Percentiles rank a stretch among this genome's conserved stretches.
Evolutionary conservation across 495 filamentous ascomycete species (phyloP).

Genomic region (Penicillium dipodomyicola): DNA sequence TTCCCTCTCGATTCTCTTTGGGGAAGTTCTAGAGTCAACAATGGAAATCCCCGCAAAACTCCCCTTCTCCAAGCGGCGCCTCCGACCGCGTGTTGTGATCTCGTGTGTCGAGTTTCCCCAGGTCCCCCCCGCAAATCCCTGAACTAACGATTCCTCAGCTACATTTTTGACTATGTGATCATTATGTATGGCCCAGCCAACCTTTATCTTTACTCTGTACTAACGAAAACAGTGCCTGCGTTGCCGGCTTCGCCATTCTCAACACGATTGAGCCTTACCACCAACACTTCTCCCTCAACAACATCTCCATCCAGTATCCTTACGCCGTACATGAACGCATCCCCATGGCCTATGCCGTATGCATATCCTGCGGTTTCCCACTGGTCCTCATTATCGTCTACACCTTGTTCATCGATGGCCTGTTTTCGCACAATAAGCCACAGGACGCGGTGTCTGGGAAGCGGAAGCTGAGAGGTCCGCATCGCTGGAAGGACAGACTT

Average conservation of each 20-base stretch:
- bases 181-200: slow-evolving; percentile 44
- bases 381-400: slow-evolving; percentile 66
- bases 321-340: slow-evolving; percentile 73
- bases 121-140: background rate
- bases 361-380: slow-evolving; percentile 58
- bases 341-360: slow-evolving; percentile 53
- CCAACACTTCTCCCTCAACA: slow-evolving; percentile 58
- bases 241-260: slow-evolving; percentile 53
- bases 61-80: slow-evolving; percentile 52
- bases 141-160: slow-evolving; percentile 40
- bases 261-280: slow-evolving; percentile 56
- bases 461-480: slow-evolving; percentile 60
- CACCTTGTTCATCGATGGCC: slow-evolving; percentile 68
- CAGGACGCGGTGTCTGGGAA: slow-evolving; percentile 35
- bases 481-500: slow-evolving; percentile 62
- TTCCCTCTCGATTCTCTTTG: background rate
- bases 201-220: slow-evolving; percentile 26
- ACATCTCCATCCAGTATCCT: slow-evolving; percentile 67
- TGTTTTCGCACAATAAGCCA: slow-evolving; percentile 62
- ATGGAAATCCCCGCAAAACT: slow-evolving; percentile 47
- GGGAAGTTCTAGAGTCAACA: slow-evolving; percentile 7
- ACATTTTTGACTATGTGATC: slow-evolving; percentile 67
- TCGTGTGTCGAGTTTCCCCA: slow-evolving; percentile 40
- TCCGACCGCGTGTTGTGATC: slow-evolving; percentile 51
- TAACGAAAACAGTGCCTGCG: slow-evolving; percentile 39